Evolutionary conservation across 2,329 filamentous ascomycete genomes (phyloP).

Genomic region (Nannizzia gypsea): DNA sequence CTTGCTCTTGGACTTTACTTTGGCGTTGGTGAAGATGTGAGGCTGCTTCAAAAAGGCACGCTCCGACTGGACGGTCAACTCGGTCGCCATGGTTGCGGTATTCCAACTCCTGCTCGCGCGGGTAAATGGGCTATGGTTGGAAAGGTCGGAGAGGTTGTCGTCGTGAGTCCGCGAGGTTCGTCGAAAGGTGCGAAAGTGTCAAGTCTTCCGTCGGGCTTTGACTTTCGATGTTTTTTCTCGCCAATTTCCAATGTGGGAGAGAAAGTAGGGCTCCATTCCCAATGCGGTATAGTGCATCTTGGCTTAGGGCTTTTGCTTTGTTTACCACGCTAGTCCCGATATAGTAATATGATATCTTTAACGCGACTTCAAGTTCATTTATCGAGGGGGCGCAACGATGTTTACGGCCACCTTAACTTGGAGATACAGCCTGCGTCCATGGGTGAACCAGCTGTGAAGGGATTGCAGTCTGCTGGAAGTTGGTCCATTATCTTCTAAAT

Average conservation of each 20-base stretch:
- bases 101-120: conserved; percentile 22
- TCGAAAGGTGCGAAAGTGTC: conserved; percentile 16
- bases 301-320: conserved; percentile 36
- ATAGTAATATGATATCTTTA: conserved; percentile 14
- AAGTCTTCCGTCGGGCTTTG: conserved; percentile 22
- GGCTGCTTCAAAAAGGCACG: conserved; percentile 99
- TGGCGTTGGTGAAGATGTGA: conserved; percentile 99
- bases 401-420: neutral
- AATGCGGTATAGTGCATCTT: conserved; percentile 22
- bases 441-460: neutral
- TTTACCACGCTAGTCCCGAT: conserved; percentile 27
- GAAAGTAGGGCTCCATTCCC: conserved; percentile 8
- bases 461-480: neutral
- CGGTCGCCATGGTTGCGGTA: conserved; percentile 77
- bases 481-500: neutral
- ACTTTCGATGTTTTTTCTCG: conserved; percentile 15
- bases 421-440: neutral
- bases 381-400: neutral
- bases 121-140: conserved; percentile 21
- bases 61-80: conserved; percentile 99
- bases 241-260: conserved; percentile 28
- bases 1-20: conserved; percentile 71
- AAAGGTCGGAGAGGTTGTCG: conserved; percentile 9
- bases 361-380: neutral
- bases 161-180: conserved; percentile 19